Evolutionary conservation across 2,329 filamentous ascomycete genomes (phyloP).

Genomic region (Periconia sp.): DNA sequence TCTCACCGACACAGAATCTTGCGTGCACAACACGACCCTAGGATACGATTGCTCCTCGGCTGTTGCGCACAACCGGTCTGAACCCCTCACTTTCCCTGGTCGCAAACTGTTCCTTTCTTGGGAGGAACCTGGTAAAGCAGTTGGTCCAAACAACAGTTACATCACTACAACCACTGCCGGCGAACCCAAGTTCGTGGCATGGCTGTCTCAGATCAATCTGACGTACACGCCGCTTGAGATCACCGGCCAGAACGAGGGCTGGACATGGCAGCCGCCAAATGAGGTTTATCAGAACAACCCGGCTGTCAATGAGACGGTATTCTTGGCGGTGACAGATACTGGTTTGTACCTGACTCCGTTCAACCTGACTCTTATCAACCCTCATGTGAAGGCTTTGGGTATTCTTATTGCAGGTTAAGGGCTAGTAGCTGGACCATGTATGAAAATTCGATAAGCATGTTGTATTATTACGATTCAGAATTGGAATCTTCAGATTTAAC

Average conservation of each 20-base stretch:
- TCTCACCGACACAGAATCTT: constrained; percentile 53
- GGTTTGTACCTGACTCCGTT: constrained; percentile 73
- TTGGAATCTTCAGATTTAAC: no score
- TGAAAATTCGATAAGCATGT: background rate
- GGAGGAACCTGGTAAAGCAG: constrained; percentile 67
- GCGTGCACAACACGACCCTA: constrained; percentile 58
- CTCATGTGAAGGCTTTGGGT: constrained; percentile 73
- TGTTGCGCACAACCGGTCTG: constrained; percentile 68
- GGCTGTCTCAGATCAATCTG: constrained; percentile 70
- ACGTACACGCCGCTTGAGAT: constrained; percentile 61
- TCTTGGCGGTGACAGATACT: constrained; percentile 72
- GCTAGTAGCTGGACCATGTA: no score
- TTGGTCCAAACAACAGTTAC: constrained; percentile 84
- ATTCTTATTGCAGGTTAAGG: constrained; percentile 76
- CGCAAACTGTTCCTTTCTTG: constrained; percentile 70
- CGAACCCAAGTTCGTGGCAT: constrained; percentile 67
- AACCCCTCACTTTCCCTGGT: constrained; percentile 73
- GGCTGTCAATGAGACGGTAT: constrained; percentile 76
- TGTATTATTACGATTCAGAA: no score
- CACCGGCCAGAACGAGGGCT: constrained; percentile 63
- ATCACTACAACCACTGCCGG: constrained; percentile 63
- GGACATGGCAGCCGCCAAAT: constrained; percentile 71
- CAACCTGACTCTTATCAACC: constrained; percentile 73
- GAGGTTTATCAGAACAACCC: constrained; percentile 69
- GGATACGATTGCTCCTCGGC: constrained; percentile 63